phyloP scores from a whole-genome alignment of 2,329 filamentous ascomycete genomes.

The Colletotrichum phormii region DNA sequence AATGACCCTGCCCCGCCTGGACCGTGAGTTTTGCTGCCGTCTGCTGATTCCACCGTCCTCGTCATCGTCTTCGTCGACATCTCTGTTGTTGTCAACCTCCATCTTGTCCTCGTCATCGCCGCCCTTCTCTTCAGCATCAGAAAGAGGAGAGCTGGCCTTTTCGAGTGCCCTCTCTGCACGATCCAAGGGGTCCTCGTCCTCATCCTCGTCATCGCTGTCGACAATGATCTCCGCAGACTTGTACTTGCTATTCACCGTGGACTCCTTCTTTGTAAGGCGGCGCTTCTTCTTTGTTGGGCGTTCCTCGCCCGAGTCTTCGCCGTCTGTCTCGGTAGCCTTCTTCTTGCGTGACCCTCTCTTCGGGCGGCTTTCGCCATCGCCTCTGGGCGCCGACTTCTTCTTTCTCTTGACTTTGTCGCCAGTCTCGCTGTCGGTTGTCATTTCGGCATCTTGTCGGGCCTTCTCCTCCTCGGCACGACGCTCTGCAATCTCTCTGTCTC shows the following conservation, averaged over 20 bases:
- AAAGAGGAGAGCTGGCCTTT: constrained; percentile 49
- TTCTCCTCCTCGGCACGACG: constrained; percentile 78
- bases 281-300: constrained; percentile 72
- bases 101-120: constrained; percentile 56
- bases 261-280: constrained; percentile 63
- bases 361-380: constrained; percentile 47
- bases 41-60: constrained; percentile 64
- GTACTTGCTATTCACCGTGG: constrained; percentile 69
- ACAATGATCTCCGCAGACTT: constrained; percentile 89
- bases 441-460: constrained; percentile 77
- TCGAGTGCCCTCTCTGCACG: constrained; percentile 57
- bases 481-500: constrained; percentile 78
- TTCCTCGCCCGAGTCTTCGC: constrained; percentile 60
- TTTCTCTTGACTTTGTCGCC: constrained; percentile 85
- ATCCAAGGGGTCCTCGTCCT: constrained; percentile 57
- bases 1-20: constrained; percentile 63
- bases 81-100: constrained; percentile 61
- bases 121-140: constrained; percentile 46
- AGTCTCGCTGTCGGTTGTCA: constrained; percentile 84
- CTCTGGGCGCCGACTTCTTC: constrained; percentile 63
- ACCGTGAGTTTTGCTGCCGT: constrained; percentile 57
- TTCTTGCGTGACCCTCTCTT: constrained; percentile 71
- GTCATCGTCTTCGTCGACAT: constrained; percentile 56
- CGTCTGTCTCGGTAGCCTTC: constrained; percentile 53
- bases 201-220: constrained; percentile 75